phyloP scores from a whole-genome alignment of 352 stramenopile genomes.

The Aphanomyces stellatus region DNA sequence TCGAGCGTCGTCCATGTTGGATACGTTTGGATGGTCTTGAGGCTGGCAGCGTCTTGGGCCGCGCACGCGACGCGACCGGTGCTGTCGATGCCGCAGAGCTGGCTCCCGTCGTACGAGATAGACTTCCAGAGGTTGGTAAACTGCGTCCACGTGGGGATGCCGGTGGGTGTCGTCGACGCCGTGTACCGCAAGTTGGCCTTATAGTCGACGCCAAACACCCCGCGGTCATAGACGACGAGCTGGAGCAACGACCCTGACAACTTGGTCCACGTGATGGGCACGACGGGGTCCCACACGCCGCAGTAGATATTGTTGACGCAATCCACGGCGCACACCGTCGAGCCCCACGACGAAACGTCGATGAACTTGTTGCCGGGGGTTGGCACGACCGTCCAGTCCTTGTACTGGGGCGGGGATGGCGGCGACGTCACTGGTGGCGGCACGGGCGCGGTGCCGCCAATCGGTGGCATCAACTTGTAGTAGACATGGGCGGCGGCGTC shows the following conservation, averaged over 20 bases:
- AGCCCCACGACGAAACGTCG: neutral
- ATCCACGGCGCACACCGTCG: neutral
- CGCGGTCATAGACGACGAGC: too few relatives aligned
- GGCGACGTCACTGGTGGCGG: neutral
- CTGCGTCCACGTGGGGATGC: too few relatives aligned
- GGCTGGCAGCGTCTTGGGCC: neutral
- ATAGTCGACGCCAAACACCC: too few relatives aligned
- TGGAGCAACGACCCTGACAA: too few relatives aligned
- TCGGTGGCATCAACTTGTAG: neutral
- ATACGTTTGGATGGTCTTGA: neutral
- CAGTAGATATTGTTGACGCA: too few relatives aligned
- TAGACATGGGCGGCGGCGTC: neutral
- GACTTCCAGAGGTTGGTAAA: too few relatives aligned
- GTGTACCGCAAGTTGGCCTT: too few relatives aligned
- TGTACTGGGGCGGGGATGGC: neutral
- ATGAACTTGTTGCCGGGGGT: neutral
- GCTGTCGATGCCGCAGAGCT: neutral
- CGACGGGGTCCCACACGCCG: too few relatives aligned
- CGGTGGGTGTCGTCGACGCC: too few relatives aligned
- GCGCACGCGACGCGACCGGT: neutral
- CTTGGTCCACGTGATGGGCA: too few relatives aligned
- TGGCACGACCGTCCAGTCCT: neutral
- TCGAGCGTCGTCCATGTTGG: neutral
- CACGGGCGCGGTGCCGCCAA: neutral
- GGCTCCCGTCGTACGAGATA: too few relatives aligned